These are phyloP conservation scores for Botrytis byssoidea DNA, from an alignment of 2,329 filamentous ascomycete species.

Conservation along the genomic window DNA sequence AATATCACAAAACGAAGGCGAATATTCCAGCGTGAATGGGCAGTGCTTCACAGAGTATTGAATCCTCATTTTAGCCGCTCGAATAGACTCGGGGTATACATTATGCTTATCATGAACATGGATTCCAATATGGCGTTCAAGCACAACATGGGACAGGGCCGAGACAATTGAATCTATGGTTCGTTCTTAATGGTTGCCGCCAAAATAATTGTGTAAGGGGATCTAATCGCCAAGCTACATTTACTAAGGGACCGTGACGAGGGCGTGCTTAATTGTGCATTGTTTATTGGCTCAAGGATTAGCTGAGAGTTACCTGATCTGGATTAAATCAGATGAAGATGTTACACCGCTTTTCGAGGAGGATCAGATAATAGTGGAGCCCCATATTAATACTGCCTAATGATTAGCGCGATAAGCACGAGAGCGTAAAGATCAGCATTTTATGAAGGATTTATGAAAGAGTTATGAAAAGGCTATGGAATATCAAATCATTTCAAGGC, in stretches of 20 bases:
- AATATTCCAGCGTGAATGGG: background rate
- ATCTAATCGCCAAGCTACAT: slow-evolving; percentile 1
- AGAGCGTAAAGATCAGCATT: background rate
- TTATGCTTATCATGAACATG: background rate
- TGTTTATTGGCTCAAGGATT: background rate
- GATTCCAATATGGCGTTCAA: background rate
- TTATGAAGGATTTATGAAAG: background rate
- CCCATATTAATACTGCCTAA: rapidly evolving
- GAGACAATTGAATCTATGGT: background rate
- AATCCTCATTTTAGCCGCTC: background rate
- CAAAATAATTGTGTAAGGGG: background rate
- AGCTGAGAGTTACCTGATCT: background rate
- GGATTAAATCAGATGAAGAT: background rate
- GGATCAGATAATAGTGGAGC: background rate
- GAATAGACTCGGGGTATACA: background rate
- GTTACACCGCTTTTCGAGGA: background rate
- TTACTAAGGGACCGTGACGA: background rate
- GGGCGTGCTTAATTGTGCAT: background rate
- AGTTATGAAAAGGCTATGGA: background rate
- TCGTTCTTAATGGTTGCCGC: background rate
- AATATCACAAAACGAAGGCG: background rate
- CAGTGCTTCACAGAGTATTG: background rate
- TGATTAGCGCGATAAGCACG: background rate
- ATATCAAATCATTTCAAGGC: background rate
- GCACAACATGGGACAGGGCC: background rate